A percentile compares a stretch with the other conserved stretches of the same genome.
Conservation (phyloP, 2,329 filamentous ascomycete genomes). For the Microascus cirrosus region DNA sequence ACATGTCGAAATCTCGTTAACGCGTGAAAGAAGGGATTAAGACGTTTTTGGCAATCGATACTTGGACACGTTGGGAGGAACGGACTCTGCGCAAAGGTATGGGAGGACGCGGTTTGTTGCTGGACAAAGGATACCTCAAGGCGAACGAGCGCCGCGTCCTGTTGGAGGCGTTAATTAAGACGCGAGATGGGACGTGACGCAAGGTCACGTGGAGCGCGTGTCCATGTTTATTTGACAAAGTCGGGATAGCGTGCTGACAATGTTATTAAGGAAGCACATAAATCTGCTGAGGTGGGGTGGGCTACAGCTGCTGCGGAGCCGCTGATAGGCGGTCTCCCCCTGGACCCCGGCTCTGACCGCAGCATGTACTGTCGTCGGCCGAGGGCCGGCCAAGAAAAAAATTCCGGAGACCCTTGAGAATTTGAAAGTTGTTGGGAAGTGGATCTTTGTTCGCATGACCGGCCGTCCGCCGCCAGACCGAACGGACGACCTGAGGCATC, state of each 20-base stretch:
- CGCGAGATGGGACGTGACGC: background rate
- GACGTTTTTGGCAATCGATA: background rate
- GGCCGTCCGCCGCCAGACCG: background rate
- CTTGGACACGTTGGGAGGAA: background rate
- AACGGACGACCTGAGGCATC: background rate
- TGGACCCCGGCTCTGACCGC: background rate
- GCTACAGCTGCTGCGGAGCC: background rate
- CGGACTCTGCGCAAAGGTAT: background rate
- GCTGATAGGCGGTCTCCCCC: background rate
- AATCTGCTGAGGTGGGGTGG: background rate
- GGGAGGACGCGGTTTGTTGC: too few species aligned
- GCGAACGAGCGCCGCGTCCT: background rate
- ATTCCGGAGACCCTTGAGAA: background rate
- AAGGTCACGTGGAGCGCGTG: background rate
- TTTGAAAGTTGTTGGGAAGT: background rate
- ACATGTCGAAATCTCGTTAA: constrained; percentile 18
- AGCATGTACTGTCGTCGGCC: background rate
- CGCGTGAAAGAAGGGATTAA: background rate
- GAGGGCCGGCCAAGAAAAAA: background rate
- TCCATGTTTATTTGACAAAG: background rate
- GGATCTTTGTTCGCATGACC: background rate
- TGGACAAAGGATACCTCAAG: background rate
- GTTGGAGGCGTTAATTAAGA: background rate
- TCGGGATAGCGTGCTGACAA: too few species aligned
- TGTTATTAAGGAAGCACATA: too few species aligned